Evolutionary conservation across 345 rosid genomes (phyloP).

Genomic region (Rhodamnia argentea): DNA sequence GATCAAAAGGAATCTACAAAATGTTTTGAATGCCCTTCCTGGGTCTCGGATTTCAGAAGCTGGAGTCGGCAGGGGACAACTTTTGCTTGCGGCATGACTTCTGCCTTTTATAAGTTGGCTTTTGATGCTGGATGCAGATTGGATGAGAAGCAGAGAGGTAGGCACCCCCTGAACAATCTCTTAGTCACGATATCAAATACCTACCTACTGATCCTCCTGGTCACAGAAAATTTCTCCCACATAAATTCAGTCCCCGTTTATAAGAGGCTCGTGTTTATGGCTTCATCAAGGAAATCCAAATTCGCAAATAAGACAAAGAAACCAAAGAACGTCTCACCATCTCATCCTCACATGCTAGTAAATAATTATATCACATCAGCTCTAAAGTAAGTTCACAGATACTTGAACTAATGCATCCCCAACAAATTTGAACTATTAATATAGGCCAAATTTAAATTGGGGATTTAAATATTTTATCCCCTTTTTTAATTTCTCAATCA

Average conservation of each 20-base stretch:
- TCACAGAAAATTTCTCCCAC: not conserved
- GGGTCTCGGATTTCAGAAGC: not conserved
- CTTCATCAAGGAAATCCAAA: not conserved
- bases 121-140: not conserved
- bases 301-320: not conserved
- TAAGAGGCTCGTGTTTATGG: not conserved
- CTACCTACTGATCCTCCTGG: not conserved
- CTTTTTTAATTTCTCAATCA: not conserved
- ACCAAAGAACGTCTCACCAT: not conserved
- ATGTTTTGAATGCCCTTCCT: not conserved
- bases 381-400: not conserved
- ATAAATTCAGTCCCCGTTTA: not conserved
- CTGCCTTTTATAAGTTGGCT: not conserved
- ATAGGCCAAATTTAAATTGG: not conserved
- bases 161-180: not conserved
- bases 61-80: not conserved
- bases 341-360: not conserved
- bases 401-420: not conserved
- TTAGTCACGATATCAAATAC: not conserved
- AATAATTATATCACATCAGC: not conserved
- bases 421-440: not conserved
- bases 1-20: not conserved
- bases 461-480: too few species aligned
- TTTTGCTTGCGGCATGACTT: not conserved
- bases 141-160: not conserved